Conservation (phyloP, 208 protist genomes). For the Acanthamoeba sp. region DNA sequence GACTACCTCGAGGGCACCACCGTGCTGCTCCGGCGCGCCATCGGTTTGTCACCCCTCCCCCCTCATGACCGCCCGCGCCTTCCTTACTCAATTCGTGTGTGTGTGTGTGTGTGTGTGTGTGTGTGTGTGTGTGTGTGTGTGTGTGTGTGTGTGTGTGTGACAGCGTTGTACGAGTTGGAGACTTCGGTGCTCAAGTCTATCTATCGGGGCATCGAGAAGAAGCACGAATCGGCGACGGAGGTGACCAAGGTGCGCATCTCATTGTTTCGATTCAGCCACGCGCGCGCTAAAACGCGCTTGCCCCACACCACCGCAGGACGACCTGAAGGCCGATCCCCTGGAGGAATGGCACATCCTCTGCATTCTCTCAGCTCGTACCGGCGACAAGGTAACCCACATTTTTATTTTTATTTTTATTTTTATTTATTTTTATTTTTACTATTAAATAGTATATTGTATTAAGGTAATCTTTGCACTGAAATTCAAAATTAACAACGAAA, state of each 20-base stretch:
- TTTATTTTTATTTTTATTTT: no score
- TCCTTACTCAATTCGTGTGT: background rate
- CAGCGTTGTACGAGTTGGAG: constrained; percentile 19
- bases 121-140: background rate
- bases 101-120: background rate
- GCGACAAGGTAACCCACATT: background rate
- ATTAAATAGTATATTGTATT: no score
- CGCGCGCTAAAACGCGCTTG: background rate
- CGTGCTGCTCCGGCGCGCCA: background rate
- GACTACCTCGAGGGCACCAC: constrained; percentile 51
- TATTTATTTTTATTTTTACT: no score
- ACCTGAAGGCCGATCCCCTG: background rate
- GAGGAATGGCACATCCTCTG: constrained; percentile 66
- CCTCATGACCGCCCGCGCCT: background rate
- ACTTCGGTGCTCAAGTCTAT: background rate
- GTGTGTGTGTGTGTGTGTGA: background rate
- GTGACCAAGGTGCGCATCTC: background rate
- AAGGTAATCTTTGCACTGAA: no score
- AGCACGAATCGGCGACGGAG: background rate
- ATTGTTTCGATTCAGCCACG: background rate
- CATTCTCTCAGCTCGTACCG: background rate
- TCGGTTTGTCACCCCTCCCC: background rate
- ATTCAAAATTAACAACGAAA: no score
- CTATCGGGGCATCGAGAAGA: constrained; percentile 42
- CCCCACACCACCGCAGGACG: background rate